A percentile compares a stretch with the other conserved stretches of the same genome.
Evolutionary conservation across 306 rosid species (phyloP).

Genomic region (Myrica gale): DNA sequence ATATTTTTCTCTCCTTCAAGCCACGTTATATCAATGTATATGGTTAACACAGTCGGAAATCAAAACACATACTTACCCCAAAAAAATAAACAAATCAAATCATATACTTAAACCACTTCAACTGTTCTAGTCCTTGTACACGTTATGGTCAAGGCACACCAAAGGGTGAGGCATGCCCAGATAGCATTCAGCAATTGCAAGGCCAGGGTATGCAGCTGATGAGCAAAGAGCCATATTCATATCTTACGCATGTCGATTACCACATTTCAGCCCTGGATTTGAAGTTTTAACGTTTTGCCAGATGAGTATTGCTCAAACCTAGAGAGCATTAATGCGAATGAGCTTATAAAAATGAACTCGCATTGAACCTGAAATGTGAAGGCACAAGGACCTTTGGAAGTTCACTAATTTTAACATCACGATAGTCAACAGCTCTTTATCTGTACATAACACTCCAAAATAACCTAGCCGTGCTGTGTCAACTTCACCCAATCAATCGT

Average conservation of each 20-base stretch:
- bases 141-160: background rate
- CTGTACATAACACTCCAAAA: background rate
- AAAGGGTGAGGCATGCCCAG: background rate
- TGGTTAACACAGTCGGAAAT: background rate
- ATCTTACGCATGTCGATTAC: background rate
- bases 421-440: background rate
- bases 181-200: background rate
- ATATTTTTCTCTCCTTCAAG: background rate
- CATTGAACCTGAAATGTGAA: background rate
- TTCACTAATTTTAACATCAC: background rate
- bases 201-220: background rate
- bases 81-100: too few species aligned
- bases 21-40: background rate
- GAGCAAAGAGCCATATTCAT: background rate
- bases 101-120: too few species aligned
- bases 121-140: too few species aligned
- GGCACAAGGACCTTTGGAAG: background rate
- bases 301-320: background rate
- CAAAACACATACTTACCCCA: background rate
- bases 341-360: background rate
- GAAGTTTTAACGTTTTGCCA: background rate
- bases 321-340: background rate
- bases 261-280: background rate
- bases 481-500: slow-evolving; percentile 1
- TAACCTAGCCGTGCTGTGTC: background rate